Evolutionary conservation across 106 monocot species (phyloP), one percentile per base, ranked within the genome.

Genomic region (Apostasia ramifera): DNA sequence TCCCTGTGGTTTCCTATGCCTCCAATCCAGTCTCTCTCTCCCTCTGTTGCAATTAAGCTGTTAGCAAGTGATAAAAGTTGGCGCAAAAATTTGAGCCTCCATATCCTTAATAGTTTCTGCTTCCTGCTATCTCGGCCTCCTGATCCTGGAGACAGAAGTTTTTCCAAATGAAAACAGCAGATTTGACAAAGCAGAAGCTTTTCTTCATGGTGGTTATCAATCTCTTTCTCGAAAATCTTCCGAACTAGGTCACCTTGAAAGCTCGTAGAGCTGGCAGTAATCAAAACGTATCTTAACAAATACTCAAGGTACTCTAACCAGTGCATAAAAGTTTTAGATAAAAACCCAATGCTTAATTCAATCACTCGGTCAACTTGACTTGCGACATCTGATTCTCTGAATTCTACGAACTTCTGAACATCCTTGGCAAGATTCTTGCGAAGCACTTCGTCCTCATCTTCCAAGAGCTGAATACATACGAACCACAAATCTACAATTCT

Each of bases 131-230:
- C 40, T 13, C 60, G 39, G 12, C 42, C 54, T 46, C 53, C 62
- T 67, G 3, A 47, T 58, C n/a, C 44, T n/a, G 11, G 67, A 43
- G 48, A 47, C 41, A 69, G 54, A 8, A 98, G 81, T 41, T 78
- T 88, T 77, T 90, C 83, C 61, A 93, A 66, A 70, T 93, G 82
- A 4, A 49, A 80, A 72, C 98, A 98, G 70, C 93, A 98, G 64
- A 98, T 76, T 67, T 98, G 98, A 56, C 98, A 93, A 55, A 93
- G 85, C 66, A 98, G 71, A 67, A 98, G 71, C 72, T 93, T 98
- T 71, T 92, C 98, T 79, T 98, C 98, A 67, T 98, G 98, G 61
- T 98, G 98, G 71, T 98, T 98, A 73, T 98, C 98, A 7, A 93
- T 98, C 74, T 98, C 98, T 78, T 98, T 98, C 59, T 98, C 87